Evolutionary conservation across 208 protist genomes (phyloP).

Genomic region (Vickermania spadyakhi): DNA sequence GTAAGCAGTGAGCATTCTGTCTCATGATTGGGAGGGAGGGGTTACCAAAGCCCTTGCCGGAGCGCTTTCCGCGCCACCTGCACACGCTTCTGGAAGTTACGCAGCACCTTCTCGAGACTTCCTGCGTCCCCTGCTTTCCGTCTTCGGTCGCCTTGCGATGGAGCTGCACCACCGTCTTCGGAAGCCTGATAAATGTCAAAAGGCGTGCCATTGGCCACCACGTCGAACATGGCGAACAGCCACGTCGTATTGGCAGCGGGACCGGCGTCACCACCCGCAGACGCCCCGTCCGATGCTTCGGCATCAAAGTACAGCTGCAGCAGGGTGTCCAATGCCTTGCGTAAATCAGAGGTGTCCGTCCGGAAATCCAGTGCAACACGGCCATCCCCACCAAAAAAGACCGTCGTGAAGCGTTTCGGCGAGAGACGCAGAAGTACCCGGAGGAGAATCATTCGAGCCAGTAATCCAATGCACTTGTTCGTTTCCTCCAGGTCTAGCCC

Average conservation of each 20-base stretch:
- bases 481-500: conserved; percentile 73
- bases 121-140: neutral
- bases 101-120: conserved; percentile 10
- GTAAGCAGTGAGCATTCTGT: no score
- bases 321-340: conserved; percentile 38
- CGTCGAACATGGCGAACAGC: conserved; percentile 65
- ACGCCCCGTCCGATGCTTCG: conserved; percentile 12
- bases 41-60: conserved; percentile 58
- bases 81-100: conserved; percentile 51
- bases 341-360: conserved; percentile 41
- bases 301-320: conserved; percentile 70
- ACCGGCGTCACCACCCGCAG: neutral
- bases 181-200: conserved; percentile 21
- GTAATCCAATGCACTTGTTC: conserved; percentile 68
- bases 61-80: conserved; percentile 65
- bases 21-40: no score
- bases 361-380: conserved; percentile 39
- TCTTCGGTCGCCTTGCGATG: neutral
- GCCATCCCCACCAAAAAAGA: conserved; percentile 79
- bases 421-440: conserved; percentile 57
- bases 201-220: conserved; percentile 45
- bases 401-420: conserved; percentile 30
- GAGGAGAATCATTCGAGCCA: conserved; percentile 64
- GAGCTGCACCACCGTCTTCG: neutral
- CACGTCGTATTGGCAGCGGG: conserved; percentile 37